Percentiles rank a stretch among this genome's conserved stretches.
Conservation (phyloP, 2,329 filamentous ascomycete species). For the Microdochium nivale region DNA sequence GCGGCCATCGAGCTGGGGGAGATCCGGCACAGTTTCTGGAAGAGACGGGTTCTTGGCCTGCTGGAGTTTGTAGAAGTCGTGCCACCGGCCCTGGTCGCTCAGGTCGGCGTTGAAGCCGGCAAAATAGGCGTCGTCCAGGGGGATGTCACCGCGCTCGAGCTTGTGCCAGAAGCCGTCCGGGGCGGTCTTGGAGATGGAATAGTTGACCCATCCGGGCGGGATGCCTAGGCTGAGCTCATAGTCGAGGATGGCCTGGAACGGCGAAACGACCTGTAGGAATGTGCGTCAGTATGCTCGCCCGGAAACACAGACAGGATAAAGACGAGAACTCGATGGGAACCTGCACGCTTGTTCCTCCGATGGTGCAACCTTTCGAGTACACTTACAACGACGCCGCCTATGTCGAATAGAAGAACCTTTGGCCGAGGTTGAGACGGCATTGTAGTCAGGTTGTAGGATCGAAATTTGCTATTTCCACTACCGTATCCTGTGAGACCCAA, state of each 20-base stretch:
- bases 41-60: constrained; percentile 30
- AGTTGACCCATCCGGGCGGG: constrained; percentile 85
- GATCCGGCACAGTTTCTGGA: constrained; percentile 39
- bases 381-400: constrained; percentile 93
- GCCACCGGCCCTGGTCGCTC: constrained; percentile 58
- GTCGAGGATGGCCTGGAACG: constrained; percentile 86
- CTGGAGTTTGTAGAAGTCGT: constrained; percentile 46
- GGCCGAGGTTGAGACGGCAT: constrained; percentile 44
- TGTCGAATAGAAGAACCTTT: constrained; percentile 82
- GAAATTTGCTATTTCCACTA: too few species aligned
- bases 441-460: constrained; percentile 3
- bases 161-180: constrained; percentile 81
- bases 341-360: constrained; percentile 2
- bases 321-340: too few species aligned
- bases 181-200: constrained; percentile 70
- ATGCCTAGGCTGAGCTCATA: constrained; percentile 74
- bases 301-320: neutral
- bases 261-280: constrained; percentile 71
- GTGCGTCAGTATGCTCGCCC: neutral
- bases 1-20: constrained; percentile 69
- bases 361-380: constrained; percentile 2
- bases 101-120: constrained; percentile 68
- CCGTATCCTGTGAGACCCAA: too few species aligned
- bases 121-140: constrained; percentile 69
- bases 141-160: constrained; percentile 76